A percentile compares a stretch with the other conserved stretches of the same genome.
These are phyloP conservation scores for Calonectria pseudoturangicola DNA, from an alignment of 2,329 filamentous ascomycete genomes.

Conservation along the genomic window DNA sequence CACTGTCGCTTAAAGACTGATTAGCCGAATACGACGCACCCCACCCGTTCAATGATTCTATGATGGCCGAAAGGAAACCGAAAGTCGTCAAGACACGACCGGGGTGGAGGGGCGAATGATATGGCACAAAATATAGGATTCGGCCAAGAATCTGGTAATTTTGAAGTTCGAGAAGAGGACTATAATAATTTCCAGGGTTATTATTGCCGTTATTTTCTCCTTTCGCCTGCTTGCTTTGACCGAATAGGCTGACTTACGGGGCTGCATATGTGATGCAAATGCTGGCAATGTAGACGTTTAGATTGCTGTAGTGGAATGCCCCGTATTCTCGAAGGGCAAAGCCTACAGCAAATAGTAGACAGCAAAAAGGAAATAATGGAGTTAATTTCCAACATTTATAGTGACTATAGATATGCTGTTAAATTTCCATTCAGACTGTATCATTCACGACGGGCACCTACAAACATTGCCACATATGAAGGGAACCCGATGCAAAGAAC, in stretches of 20 bases:
- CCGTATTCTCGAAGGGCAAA: constrained; percentile 67
- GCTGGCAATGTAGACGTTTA: constrained; percentile 59
- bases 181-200: constrained; percentile 45
- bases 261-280: constrained; percentile 60
- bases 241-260: constrained; percentile 51
- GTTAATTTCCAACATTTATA: constrained; percentile 76
- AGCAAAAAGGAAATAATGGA: constrained; percentile 71
- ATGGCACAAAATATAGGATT: constrained; percentile 74
- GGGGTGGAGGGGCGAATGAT: constrained; percentile 72
- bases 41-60: constrained; percentile 68
- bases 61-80: constrained; percentile 65
- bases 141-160: constrained; percentile 78
- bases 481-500: constrained; percentile 61
- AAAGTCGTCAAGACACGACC: constrained; percentile 68
- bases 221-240: neutral
- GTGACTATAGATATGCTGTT: constrained; percentile 60
- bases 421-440: neutral
- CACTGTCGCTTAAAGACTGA: constrained; percentile 59
- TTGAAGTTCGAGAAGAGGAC: constrained; percentile 75
- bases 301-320: constrained; percentile 57
- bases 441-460: constrained; percentile 58
- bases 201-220: too few species aligned
- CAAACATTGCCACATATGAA: constrained; percentile 67
- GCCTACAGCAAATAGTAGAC: constrained; percentile 72
- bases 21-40: constrained; percentile 70